Evolutionary conservation across 768 basidiomycete species (phyloP), one percentile per base, ranked within the genome.

Genomic region (Russula vinacea): DNA sequence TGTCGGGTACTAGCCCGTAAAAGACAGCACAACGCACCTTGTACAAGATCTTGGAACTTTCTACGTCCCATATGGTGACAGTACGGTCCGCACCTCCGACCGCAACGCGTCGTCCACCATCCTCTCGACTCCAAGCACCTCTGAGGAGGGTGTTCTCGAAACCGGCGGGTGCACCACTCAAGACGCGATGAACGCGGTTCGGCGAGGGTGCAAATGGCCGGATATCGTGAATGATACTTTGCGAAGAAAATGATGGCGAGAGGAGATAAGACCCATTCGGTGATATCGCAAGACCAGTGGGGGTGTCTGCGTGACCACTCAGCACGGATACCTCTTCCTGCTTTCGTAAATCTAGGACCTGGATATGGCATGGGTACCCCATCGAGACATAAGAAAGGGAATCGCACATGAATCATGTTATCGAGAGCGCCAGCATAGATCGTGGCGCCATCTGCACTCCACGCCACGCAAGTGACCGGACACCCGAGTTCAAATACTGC

Each of bases 321-420:
- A 98, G 84, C 14, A 87, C 78, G 71, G 90, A 93, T 2, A 94
- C 83, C 70, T 93, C 81, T 65, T 88, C 84, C 64, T 84, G 78
- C 76, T 94, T 95, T 71, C 96, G 85, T 51, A 98, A 76, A 77
- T 98, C 96, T 73, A 90, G 94, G 19, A 94, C 86, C 92, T 94
- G 44, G 53, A 62, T 47, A 17, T 6, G 14, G 39, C 8, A 59
- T 44, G 50, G 37, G 55, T 39, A 61, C 44, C 24, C 24, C 56
- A 40, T 55, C 42, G 57, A 55, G 29, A 26, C 29, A 17, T 22
- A 54, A 5, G 24, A 32, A 55, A 24, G 10, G 39, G 6, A 44
- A 14, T 81, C 89, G 68, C 71, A 96, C 94, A 73, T 98, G 94
- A 65, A 99, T 88, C 74, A 94, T 93, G 69, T 99, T 99, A 76